Base-by-base conservation (phyloP, 305 asterid species). In the Rubia balearica region DNA sequence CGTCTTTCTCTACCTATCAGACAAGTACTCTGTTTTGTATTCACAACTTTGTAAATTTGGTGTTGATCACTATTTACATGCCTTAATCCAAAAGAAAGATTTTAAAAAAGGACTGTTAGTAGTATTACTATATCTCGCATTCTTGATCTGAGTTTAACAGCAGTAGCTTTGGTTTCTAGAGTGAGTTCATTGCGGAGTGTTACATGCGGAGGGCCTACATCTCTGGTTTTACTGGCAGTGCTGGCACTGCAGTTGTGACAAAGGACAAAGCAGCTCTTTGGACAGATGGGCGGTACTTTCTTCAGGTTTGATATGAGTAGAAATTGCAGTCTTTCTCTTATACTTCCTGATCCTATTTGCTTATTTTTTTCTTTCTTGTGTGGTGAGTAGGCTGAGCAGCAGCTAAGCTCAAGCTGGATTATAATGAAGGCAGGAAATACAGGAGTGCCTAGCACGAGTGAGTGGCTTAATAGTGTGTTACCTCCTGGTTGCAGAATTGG, bases 251-350 rank as follows among this genome's bases (percentile, higher is more conserved):
- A 16, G 89, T 91, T 72, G 91, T 94, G 77, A 94, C 99, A 7
- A 94, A 88, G 83, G 93, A 88, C 80, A 88, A 88, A 85, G 99
- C 99, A 53, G 97, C 96, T 73, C 87, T 94, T 68, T 94, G 99
- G 99, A 94, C 99, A 2, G 99, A 94, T 68, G 99, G 96, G 48
- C 85, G 99, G 27, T 94, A 94, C 85, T 94, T 94, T 79, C 92
- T 94, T 51, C 99, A 91, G 97, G 99, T 92, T 48, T 55, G 72
- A 66, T 40, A 46, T 65, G 30, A 71, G 61, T 62, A 43, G 61
- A 27, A 67, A 36, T 77, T 74, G 33, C 61, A n/a, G 24, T 60
- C 19, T 75, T 64, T 57, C n/a, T 42, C 14, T 27, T 21, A 68
- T 67, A 36, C 27, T 71, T 62, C 61, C 40, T 56, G 78, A 71